These are phyloP conservation scores for Suhomyces prunicola DNA, from an alignment of 805 yeast genomes.

Conservation along the genomic window DNA sequence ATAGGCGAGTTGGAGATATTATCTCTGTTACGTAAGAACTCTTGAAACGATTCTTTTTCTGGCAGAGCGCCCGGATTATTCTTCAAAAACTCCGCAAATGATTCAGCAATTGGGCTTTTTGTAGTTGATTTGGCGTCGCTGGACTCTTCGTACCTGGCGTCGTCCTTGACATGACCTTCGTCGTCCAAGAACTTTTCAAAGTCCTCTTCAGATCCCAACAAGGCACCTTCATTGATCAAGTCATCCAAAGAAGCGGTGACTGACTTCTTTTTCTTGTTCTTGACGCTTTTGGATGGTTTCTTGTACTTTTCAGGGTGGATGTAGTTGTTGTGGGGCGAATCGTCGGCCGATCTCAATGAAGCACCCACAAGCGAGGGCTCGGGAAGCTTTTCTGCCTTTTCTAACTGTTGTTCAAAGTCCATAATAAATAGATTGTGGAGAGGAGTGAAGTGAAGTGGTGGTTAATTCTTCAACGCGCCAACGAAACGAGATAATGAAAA, in stretches of 20 bases:
- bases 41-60: constrained; percentile 3
- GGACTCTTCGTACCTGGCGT: constrained; percentile 30
- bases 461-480: neutral
- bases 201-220: constrained; percentile 49
- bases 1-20: neutral
- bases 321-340: constrained; percentile 42
- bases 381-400: constrained; percentile 46
- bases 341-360: constrained; percentile 48
- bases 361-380: constrained; percentile 55
- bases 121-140: neutral
- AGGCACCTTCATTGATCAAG: constrained; percentile 45
- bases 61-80: constrained; percentile 1
- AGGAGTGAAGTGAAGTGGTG: neutral
- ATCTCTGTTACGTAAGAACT: constrained; percentile 2
- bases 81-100: constrained; percentile 4
- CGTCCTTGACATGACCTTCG: constrained; percentile 51
- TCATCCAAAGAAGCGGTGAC: constrained; percentile 58
- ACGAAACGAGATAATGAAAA: neutral
- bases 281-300: constrained; percentile 16
- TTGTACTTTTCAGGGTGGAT: constrained; percentile 44
- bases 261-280: constrained; percentile 12
- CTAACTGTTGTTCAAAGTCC: constrained; percentile 54
- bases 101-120: constrained; percentile 1
- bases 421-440: constrained; percentile 18
- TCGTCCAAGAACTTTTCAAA: constrained; percentile 52